Percentiles rank a stretch among this genome's conserved stretches.
phyloP scores from a whole-genome alignment of 2,329 filamentous ascomycete species.

The Hypomyces perniciosus region DNA sequence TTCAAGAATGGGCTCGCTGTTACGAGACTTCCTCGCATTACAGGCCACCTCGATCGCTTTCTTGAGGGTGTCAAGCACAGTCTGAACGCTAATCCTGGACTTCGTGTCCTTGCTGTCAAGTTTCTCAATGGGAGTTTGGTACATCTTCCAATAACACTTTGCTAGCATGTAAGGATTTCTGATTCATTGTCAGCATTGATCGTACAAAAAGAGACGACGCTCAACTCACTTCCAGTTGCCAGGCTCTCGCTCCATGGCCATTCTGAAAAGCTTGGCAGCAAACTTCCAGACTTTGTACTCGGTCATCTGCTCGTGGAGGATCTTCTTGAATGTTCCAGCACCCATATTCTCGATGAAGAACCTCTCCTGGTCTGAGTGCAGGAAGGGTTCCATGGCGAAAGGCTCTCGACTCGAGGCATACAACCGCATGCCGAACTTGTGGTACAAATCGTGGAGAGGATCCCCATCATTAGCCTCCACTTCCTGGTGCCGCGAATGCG shows the following conservation, averaged over 20 bases:
- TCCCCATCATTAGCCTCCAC: constrained; percentile 43
- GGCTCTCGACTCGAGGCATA: constrained; percentile 57
- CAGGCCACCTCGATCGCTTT: constrained; percentile 45
- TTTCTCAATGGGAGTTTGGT: constrained; percentile 40
- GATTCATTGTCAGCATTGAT: background rate
- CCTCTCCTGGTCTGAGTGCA: constrained; percentile 49
- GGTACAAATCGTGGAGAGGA: constrained; percentile 52
- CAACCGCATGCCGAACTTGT: constrained; percentile 56
- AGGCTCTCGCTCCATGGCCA: constrained; percentile 48
- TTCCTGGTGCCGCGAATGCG: constrained; percentile 44
- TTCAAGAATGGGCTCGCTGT: constrained; percentile 75
- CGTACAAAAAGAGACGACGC: background rate
- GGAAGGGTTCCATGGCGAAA: constrained; percentile 57
- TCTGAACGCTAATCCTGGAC: constrained; percentile 26
- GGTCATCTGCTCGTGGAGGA: constrained; percentile 50
- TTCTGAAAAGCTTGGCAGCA: constrained; percentile 49
- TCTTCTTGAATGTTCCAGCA: constrained; percentile 45
- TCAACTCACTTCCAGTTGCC: constrained; percentile 50
- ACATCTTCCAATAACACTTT: constrained; percentile 61
- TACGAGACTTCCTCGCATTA: constrained; percentile 47
- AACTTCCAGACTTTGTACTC: constrained; percentile 58
- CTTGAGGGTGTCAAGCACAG: constrained; percentile 45
- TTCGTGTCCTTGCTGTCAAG: constrained; percentile 39
- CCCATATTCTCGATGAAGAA: constrained; percentile 50
- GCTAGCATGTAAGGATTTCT: constrained; percentile 55